Evolutionary conservation across 768 basidiomycete genomes (phyloP), one percentile per base, ranked within the genome.

Genomic region (Ramaria rubella): DNA sequence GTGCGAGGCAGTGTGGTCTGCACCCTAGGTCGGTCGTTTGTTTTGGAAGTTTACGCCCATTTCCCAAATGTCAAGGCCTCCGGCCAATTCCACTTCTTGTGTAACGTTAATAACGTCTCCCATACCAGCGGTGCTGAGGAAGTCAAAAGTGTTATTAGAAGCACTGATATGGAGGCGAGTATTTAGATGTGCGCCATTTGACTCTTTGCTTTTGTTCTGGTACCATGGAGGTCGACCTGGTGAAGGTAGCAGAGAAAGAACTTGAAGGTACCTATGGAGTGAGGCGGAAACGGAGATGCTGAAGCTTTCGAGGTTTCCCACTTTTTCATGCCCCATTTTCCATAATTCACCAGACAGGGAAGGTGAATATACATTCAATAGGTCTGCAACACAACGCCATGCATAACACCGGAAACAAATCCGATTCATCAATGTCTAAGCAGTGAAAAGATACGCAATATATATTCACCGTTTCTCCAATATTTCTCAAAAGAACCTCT

Each of bases 261-360:
- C n/a, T n/a, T n/a, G n/a, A n/a, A 90, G 71, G 67, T 83, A 76
- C 55, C 72, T 74, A 19, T 77, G 67, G 26, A 90, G 74, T 15
- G 77, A 74, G 73, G 55, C 36, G 86, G 81, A 64, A 80, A 79
- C 54, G 64, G 65, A 24, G 70, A 64, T 23, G 64, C 63, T 49
- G 68, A 75, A 66, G 75, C 86, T 60, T 68, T 70, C 50, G 73
- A 72, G 6, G 82, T 82, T 34, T 85, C 84, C n/a, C n/a, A n/a
- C n/a, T n/a, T n/a, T n/a, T n/a, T n/a, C n/a, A n/a, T n/a, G n/a
- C n/a, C n/a, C n/a, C n/a, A n/a, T n/a, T n/a, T n/a, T n/a, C n/a
- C n/a, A n/a, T n/a, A n/a, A n/a, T n/a, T n/a, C n/a, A n/a, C n/a
- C n/a, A n/a, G n/a, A n/a, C n/a, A n/a, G n/a, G n/a, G n/a, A n/a